Evolutionary conservation across 495 filamentous ascomycete species (phyloP), one percentile per base, ranked within the genome.

Genomic region (Immersiella caudata): DNA sequence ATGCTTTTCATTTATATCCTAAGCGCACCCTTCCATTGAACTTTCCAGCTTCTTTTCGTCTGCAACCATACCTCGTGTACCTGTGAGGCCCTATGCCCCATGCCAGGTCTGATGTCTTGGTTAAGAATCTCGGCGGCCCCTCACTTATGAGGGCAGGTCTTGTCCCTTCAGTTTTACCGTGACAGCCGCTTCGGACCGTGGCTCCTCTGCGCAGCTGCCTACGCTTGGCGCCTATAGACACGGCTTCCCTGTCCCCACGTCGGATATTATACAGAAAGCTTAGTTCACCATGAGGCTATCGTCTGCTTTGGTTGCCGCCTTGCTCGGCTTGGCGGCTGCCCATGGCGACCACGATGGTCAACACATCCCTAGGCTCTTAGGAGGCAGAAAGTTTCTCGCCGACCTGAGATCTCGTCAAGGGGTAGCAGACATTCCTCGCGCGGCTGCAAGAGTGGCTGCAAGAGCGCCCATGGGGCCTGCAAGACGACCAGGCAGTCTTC

Each of bases 341-440:
- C 78, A 81, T 66, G 69, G 65, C 33, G 67, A 72, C 55, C 70
- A 72, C 68, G 67, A 67, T 21, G 77, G 70, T 6, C 70, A 64
- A 22, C 73, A 80, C 64, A 50, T 79, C 4, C 79, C 79, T 27
- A 78, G 77, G 33, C 56, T 79, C 1, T 21, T 81, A 36, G 79
- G 78, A 50, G 77, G 67, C 25, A 77, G 77, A 36, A 76, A 71
- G 57, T 74, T 81, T 20, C 24, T 79, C 8, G 67, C 76, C 6
- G 72, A 73, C 36, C 22, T 80, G 16, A 71, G 60, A 36, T 64
- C 69, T 16, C 70, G 70, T 20, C 70, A 69, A 21, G 66, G 60
- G 33, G 21, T 71, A 46, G 9, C 25, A 0, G 12, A 51, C 18
- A 35, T 24, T 9, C 55, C 49, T 5, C 67, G 63, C 6, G 46